Base-by-base conservation (phyloP, 345 rosid species). In the Hibiscus trionum region DNA sequence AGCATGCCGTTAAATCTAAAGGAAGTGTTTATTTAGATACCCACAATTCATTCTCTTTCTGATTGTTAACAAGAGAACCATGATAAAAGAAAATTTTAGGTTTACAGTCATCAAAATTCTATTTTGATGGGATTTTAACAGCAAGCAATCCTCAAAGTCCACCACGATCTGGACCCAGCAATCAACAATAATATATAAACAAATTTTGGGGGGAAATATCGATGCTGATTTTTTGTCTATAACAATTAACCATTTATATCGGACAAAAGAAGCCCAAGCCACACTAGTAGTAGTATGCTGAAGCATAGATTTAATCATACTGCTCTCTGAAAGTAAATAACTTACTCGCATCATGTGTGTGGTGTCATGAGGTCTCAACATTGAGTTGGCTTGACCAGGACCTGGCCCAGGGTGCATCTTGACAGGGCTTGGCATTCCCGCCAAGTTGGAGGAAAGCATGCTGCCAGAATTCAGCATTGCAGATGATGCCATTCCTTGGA, bases 341-440 rank as follows among this genome's bases (percentile, higher is more conserved):
- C 87, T 80, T 79, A 96, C 99, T 84, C 89, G 87, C 83, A 83
- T 86, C 83, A 86, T 71, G 69, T 87, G 96, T 87, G 88, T 61
- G 67, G 84, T 57, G 70, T 93, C 98, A 35, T 85, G 95, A 65
- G 98, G 82, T 78, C 97, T 90, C 85, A 82, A 33, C 86, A 87
- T 82, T 16, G 91, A 78, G 77, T 84, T 89, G 73, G 91, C 95
- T 79, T 84, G 93, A 74, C 86, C 84, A 80, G 91, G 77, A 76
- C 83, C 84, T 69, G 84, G 74, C 65, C 88, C 95, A 61, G 92
- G 65, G 76, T 89, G 93, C 82, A 85, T 77, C 77, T 64, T 82
- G 49, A 77, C 91, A 78, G 91, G 76, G 75, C 77, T 87, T 79
- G 92, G 85, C 81, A 91, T 80, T 77, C 95, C 98, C 66, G 72